Conservation (phyloP, 2,329 filamentous ascomycete species). For the Sporothrix humicola region DNA sequence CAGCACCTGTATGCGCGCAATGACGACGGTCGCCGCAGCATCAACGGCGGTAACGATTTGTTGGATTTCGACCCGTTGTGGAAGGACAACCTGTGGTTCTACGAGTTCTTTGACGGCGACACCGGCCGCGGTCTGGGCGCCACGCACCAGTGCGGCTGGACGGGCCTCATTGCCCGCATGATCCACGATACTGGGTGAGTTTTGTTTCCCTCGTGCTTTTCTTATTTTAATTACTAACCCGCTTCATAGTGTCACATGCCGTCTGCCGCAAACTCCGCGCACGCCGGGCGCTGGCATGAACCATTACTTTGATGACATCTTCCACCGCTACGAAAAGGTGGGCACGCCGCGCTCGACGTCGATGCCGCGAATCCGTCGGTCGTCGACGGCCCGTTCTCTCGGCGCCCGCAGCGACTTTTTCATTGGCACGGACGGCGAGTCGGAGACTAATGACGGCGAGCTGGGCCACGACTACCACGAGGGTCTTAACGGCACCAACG, state of each 20-base stretch:
- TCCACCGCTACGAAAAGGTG: conserved; percentile 58
- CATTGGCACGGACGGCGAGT: conserved; percentile 49
- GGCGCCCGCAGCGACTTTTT: conserved; percentile 79
- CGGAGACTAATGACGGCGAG: conserved; percentile 36
- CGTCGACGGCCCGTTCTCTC: conserved; percentile 82
- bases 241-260: conserved; percentile 73
- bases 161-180: conserved; percentile 91
- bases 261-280: conserved; percentile 89
- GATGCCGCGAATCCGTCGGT: conserved; percentile 68
- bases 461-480: conserved; percentile 55
- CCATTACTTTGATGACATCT: conserved; percentile 95
- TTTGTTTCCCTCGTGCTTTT: too few relatives aligned
- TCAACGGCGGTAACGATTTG: conserved; percentile 82
- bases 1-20: conserved; percentile 88
- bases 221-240: too few relatives aligned
- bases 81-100: conserved; percentile 94
- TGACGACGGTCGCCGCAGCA: conserved; percentile 84
- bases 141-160: conserved; percentile 96
- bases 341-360: conserved; percentile 46
- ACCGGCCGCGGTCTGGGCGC: conserved; percentile 86
- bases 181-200: conserved; percentile 91
- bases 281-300: conserved; percentile 82
- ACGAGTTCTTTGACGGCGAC: conserved; percentile 97
- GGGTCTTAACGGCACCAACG: conserved; percentile 50
- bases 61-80: conserved; percentile 92